These are phyloP conservation scores for Trametes polyzona DNA, from an alignment of 1,284 basidiomycete species.

Conservation along the genomic window DNA sequence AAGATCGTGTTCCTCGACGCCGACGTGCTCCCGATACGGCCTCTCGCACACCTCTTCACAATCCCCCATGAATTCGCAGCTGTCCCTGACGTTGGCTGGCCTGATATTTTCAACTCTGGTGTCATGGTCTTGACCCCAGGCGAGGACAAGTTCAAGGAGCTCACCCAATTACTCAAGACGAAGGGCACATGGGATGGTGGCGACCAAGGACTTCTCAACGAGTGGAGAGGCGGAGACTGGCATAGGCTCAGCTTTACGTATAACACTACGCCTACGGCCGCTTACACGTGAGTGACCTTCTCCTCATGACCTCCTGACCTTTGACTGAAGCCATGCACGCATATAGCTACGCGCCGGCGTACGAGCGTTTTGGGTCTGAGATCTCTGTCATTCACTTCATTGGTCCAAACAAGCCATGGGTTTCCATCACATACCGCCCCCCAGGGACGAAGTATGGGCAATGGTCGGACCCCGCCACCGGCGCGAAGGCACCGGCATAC, in stretches of 20 bases:
- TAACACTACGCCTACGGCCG: conserved; percentile 97
- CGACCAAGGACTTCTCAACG: conserved; percentile 95
- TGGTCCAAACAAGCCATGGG: conserved; percentile 94
- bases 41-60: conserved; percentile 87
- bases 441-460: conserved; percentile 46
- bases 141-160: conserved; percentile 78
- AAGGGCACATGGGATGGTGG: conserved; percentile 96
- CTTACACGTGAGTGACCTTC: conserved; percentile 87
- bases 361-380: conserved; percentile 87
- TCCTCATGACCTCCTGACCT: conserved; percentile 22
- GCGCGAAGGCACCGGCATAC: conserved; percentile 50
- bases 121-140: conserved; percentile 88
- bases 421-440: conserved; percentile 66
- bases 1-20: conserved; percentile 97
- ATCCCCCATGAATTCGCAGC: conserved; percentile 83
- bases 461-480: conserved; percentile 26
- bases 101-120: conserved; percentile 98
- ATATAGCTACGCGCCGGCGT: conserved; percentile 90
- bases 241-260: conserved; percentile 93
- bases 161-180: conserved; percentile 69
- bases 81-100: conserved; percentile 96
- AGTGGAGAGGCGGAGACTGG: conserved; percentile 90
- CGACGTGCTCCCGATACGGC: conserved; percentile 89
- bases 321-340: not conserved
- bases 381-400: conserved; percentile 96